Evolutionary conservation across 2,329 filamentous ascomycete species (phyloP), one percentile per base, ranked within the genome.

Genomic region (Juglanconis sp.): DNA sequence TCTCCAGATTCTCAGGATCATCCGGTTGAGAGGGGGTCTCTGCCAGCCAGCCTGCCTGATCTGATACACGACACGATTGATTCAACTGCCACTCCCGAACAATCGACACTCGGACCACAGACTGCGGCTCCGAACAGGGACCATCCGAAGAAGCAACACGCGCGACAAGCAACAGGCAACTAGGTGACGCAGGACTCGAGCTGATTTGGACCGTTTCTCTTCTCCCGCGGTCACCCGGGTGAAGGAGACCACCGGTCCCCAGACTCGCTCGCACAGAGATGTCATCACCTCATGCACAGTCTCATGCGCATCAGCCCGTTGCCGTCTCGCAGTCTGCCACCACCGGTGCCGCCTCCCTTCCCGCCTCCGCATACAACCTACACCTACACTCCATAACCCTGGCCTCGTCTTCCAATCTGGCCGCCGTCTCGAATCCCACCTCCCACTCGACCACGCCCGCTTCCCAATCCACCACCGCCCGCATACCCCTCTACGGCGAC

Each of bases 311-410:
- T 48, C 56, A 57, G 46, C 42, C 54, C 44, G 58, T 38, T 55
- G 53, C 61, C 38, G 58, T 52, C 32, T 57, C 61, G 46, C 46
- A 24, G 17, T 24, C 58, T 36, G 35, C 51, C 34, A 38, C 52
- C 10, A 38, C 52, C 10, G 46, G 49, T 50, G 44, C 47, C 54
- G 40, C 56, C 7, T 24, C 58, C 40, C 61, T 63, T 48, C 61
- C 61, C 58, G 54, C 56, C 35, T 61, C 61, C 34, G 58, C 58
- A 36, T 61, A 57, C 61, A 63, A 61, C 58, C 55, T 60, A 38
- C 54, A 61, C 51, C 54, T 58, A n/a, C 57, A 56, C 51, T 50
- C 54, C 17, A 31, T 48, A 3, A 7, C 46, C 24, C 15, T 17
- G 17, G 56, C 56, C 17, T 55, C 55, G 5, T 24, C 32, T 24